Evolutionary conservation across 805 yeast species (phyloP).

Genomic region (Nematodospora valgi): DNA sequence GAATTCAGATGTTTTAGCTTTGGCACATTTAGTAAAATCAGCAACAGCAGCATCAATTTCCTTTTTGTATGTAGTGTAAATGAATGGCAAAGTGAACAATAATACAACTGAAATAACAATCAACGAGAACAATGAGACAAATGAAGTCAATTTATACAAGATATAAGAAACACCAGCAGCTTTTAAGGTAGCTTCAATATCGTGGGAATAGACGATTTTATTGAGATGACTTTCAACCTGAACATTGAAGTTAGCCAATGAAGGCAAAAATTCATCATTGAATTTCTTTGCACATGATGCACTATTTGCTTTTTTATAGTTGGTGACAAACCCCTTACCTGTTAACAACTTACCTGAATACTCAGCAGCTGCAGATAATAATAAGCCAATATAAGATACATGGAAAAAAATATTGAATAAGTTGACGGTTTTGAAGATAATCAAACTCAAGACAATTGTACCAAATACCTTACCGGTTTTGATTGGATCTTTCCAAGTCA

Average conservation of each 20-base stretch:
- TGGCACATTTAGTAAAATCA: conserved; percentile 41
- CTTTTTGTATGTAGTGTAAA: conserved; percentile 70
- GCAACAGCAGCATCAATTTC: conserved; percentile 69
- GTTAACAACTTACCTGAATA: conserved; percentile 66
- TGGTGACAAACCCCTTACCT: conserved; percentile 79
- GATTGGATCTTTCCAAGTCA: conserved; percentile 75
- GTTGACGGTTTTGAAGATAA: conserved; percentile 62
- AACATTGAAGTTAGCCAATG: conserved; percentile 44
- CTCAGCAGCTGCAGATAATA: conserved; percentile 66
- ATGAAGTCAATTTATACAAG: conserved; percentile 67
- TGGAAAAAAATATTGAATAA: conserved; percentile 59
- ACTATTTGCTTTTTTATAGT: conserved; percentile 53
- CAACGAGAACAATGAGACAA: conserved; percentile 71
- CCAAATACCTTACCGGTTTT: conserved; percentile 77
- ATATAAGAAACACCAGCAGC: conserved; percentile 66
- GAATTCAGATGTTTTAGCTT: conserved; percentile 47
- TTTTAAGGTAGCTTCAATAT: conserved; percentile 69
- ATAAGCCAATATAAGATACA: conserved; percentile 55
- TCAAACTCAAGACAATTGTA: conserved; percentile 49
- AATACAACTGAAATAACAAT: conserved; percentile 52
- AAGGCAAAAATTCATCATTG: conserved; percentile 39
- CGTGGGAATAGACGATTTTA: conserved; percentile 61
- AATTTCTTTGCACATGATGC: conserved; percentile 32
- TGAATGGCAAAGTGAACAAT: conserved; percentile 71
- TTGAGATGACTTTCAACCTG: conserved; percentile 51